Percentiles rank a stretch among this genome's conserved stretches.
These are phyloP conservation scores for Lentinula boryana DNA, from an alignment of 768 basidiomycete species.

Conservation along the genomic window DNA sequence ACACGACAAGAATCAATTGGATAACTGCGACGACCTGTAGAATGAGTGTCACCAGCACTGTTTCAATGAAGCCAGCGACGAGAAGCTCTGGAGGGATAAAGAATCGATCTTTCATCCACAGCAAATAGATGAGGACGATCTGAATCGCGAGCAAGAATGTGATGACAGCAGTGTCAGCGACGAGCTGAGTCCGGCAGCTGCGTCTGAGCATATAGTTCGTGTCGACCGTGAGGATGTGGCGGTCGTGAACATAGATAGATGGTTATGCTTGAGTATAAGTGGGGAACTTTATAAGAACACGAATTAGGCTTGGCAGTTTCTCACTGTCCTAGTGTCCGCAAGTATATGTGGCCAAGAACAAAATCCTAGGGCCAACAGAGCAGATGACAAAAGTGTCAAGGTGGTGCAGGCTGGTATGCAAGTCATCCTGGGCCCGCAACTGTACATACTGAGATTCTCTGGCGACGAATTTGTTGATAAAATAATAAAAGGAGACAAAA, in stretches of 20 bases:
- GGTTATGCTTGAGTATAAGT: background rate
- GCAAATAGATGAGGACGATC: background rate
- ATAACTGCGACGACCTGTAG: background rate
- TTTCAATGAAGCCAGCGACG: background rate
- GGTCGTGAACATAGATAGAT: background rate
- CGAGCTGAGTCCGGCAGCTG: conserved; percentile 1
- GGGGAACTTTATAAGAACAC: background rate
- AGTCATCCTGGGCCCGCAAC: no score
- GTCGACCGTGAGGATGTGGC: background rate
- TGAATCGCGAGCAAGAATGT: background rate
- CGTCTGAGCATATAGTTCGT: background rate
- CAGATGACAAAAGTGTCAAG: no score
- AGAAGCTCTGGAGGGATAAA: conserved; percentile 1
- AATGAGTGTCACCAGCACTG: background rate
- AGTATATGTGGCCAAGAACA: no score
- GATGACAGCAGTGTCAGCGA: background rate
- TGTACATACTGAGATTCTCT: no score
- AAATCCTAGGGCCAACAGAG: no score
- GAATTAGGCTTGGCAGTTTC: background rate
- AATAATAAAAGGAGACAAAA: no score
- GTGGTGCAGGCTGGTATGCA: no score
- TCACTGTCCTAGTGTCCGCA: background rate
- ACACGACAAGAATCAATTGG: background rate
- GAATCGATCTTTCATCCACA: background rate
- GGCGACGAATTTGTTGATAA: no score